Evolutionary conservation across 305 asterid species (phyloP).

Genomic region (Fraxinus latifolia): DNA sequence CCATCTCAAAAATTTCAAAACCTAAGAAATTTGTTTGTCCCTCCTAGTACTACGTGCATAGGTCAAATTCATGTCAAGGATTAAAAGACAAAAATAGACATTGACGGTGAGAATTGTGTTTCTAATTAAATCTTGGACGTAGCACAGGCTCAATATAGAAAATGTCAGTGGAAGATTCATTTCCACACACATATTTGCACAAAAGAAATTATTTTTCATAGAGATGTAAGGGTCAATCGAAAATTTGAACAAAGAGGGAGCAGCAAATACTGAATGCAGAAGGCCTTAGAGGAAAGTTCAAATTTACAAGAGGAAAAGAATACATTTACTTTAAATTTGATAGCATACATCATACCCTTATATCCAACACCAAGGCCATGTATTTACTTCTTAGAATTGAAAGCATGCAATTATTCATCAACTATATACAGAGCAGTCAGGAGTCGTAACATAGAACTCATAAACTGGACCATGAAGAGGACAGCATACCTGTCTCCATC

Average conservation of each 20-base stretch:
- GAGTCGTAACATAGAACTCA: background rate
- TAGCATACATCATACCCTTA: background rate
- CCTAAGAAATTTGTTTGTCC: background rate
- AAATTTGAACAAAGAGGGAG: background rate
- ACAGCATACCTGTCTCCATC: slow-evolving; percentile 73
- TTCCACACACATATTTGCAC: background rate
- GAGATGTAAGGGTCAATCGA: background rate
- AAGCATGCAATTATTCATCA: background rate
- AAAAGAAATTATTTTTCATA: background rate
- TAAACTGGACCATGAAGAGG: background rate
- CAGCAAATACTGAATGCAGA: background rate
- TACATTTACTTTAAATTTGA: background rate
- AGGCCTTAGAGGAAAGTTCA: background rate
- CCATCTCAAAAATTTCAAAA: background rate
- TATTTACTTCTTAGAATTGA: background rate
- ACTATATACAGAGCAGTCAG: background rate
- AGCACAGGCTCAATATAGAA: background rate
- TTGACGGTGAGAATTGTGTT: background rate
- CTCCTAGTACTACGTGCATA: background rate
- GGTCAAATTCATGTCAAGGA: background rate
- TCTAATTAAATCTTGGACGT: background rate
- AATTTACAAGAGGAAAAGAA: background rate
- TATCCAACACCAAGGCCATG: background rate
- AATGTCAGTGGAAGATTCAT: background rate
- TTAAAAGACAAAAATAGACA: background rate